These are phyloP conservation scores for Beauveria australis DNA, from an alignment of 2,329 filamentous ascomycete genomes.

Conservation along the genomic window DNA sequence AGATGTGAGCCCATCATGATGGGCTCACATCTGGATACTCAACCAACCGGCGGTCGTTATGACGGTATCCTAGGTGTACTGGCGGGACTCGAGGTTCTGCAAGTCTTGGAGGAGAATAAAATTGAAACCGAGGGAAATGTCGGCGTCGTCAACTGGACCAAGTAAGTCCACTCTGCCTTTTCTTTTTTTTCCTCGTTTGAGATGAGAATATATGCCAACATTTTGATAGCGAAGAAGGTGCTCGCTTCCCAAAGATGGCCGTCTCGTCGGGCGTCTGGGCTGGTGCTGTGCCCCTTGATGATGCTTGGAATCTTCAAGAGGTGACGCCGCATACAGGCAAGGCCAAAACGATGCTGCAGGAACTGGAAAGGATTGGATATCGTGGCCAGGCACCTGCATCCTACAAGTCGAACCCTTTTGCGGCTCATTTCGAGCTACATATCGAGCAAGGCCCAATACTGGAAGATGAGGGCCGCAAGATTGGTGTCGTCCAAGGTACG, in stretches of 20 bases:
- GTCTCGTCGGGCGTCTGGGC: slow-evolving; percentile 73
- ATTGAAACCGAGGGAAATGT: slow-evolving; percentile 63
- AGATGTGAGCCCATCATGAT: slow-evolving; percentile 58
- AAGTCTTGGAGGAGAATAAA: slow-evolving; percentile 53
- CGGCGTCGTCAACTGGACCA: slow-evolving; percentile 72
- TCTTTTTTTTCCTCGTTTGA: too few relatives aligned
- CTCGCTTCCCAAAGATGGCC: slow-evolving; percentile 70
- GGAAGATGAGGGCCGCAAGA: slow-evolving; percentile 31
- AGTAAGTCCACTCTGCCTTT: slow-evolving; percentile 30
- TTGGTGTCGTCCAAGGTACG: slow-evolving; percentile 24
- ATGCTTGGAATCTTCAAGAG: slow-evolving; percentile 58
- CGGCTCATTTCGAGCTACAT: slow-evolving; percentile 74
- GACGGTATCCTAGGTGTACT: slow-evolving; percentile 71
- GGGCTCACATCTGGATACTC: slow-evolving; percentile 62
- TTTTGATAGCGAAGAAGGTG: slow-evolving; percentile 61
- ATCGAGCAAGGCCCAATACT: slow-evolving; percentile 79
- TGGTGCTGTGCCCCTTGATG: slow-evolving; percentile 52
- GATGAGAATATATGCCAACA: neutral
- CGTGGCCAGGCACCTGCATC: slow-evolving; percentile 26
- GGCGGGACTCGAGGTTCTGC: slow-evolving; percentile 67
- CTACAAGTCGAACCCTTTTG: slow-evolving; percentile 43
- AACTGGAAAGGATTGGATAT: slow-evolving; percentile 62
- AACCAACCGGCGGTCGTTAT: slow-evolving; percentile 59
- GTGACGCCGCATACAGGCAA: slow-evolving; percentile 19
- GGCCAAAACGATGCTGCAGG: slow-evolving; percentile 21